These are phyloP conservation scores for Cercis canadensis DNA, from an alignment of 306 rosid genomes.

Conservation along the genomic window DNA sequence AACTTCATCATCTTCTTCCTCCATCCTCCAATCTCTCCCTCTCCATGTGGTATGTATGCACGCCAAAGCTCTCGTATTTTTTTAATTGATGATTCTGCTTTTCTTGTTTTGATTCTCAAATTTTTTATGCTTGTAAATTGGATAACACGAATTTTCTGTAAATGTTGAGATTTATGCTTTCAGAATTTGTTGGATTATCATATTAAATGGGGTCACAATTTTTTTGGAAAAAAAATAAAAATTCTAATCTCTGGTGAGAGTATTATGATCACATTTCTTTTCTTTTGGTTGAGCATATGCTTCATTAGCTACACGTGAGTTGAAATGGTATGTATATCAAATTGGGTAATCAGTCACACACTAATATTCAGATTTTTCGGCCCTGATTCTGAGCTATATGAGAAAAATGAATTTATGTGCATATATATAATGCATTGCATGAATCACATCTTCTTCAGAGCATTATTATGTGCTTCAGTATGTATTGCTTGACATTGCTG, in stretches of 20 bases:
- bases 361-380: neutral
- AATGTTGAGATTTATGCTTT: conserved; percentile 9
- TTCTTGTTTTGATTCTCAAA: neutral
- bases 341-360: neutral
- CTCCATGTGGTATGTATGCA: conserved; percentile 81
- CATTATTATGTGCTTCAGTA: neutral
- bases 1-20: conserved; percentile 78
- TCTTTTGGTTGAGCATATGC: neutral
- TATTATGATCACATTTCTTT: neutral
- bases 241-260: neutral
- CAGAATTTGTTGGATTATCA: neutral
- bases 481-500: neutral
- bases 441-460: neutral
- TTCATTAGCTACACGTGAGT: neutral
- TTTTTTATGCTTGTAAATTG: neutral
- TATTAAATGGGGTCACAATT: neutral
- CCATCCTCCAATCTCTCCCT: conserved; percentile 98
- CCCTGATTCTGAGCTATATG: neutral
- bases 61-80: neutral
- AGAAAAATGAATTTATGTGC: too few relatives aligned
- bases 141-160: conserved; percentile 9
- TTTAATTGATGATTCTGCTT: neutral
- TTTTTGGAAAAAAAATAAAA: neutral
- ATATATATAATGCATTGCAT: neutral
- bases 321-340: neutral